These are phyloP conservation scores for Rhizophagus prolifer DNA, from an alignment of 192 early-diverging fungal genomes.

Conservation along the genomic window DNA sequence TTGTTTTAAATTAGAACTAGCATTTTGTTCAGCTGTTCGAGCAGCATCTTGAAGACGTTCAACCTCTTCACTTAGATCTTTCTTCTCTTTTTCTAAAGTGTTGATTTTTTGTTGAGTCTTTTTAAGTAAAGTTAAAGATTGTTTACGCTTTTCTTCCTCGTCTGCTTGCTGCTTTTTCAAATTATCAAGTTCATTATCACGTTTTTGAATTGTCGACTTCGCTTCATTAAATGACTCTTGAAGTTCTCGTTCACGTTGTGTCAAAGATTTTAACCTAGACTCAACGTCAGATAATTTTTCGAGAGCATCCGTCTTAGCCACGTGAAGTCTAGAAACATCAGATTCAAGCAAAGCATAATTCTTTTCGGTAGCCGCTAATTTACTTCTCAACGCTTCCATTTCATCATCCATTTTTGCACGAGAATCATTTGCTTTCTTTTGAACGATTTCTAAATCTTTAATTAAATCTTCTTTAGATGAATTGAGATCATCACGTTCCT, in stretches of 20 bases:
- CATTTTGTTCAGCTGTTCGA: conserved; percentile 33
- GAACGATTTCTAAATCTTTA: conserved; percentile 27
- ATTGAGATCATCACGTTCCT: conserved; percentile 31
- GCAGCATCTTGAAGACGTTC: conserved; percentile 33
- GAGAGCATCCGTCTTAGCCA: conserved; percentile 42
- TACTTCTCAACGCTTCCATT: conserved; percentile 16
- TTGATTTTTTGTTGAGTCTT: conserved; percentile 55
- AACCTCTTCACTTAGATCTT: conserved; percentile 43
- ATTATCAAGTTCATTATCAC: conserved; percentile 43
- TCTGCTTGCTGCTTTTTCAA: conserved; percentile 40
- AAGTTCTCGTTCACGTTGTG: conserved; percentile 41
- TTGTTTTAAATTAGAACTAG: conserved; percentile 32
- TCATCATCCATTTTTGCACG: conserved; percentile 20
- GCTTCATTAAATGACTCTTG: conserved; percentile 49
- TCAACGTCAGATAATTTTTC: conserved; percentile 44
- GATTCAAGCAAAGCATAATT: conserved; percentile 35
- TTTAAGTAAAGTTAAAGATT: conserved; percentile 42
- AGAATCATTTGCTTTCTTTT: conserved; percentile 27
- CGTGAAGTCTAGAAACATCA: conserved; percentile 33
- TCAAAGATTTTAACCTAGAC: conserved; percentile 33
- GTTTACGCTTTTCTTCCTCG: conserved; percentile 51
- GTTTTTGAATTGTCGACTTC: conserved; percentile 49
- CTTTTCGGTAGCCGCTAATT: conserved; percentile 34
- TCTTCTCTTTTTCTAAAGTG: conserved; percentile 53
- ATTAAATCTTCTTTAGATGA: conserved; percentile 24